Evolutionary conservation across 208 protist genomes (phyloP), one percentile per base, ranked within the genome.

Genomic region (Trypanosoma boissoni): DNA sequence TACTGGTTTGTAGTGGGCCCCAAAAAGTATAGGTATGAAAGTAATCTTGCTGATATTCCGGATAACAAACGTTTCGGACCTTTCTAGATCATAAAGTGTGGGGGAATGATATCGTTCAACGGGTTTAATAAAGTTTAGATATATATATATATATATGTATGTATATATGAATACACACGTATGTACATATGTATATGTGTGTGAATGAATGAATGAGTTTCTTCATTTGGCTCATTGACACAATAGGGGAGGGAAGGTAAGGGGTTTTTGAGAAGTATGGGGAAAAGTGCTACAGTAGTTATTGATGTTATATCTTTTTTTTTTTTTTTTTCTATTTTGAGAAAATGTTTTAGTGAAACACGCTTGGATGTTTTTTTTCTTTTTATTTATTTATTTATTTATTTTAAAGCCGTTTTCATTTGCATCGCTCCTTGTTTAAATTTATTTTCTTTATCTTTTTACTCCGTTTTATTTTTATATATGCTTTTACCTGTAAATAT

Each of bases 1-100:
- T 91, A 80, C 64, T 94, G 83, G 83, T 91, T 94, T 71, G 55
- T 89, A 23, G 88, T 92, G 12, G 88, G 82, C 7, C 82, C 86
- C 10, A 78, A 83, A 69, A 93, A 93, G 70, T 93, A 93, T 58
- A 75, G 67, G 42, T 91, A 80, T 58, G 74, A 77, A 44, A 89
- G 81, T 68, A 81, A 77, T 55, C 64, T 93, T 29, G 83, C 70
- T 31, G 72, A 91, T 58, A 71, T 90, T 21, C 86, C 82, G n/a
- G 86, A 78, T 41, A 90, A 84, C 74, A 86, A 68, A 32, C 82
- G 86, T 20, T 72, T 91, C 53, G 86, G 86, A 4, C 82, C 82
- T 0, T 88, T 93, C 53, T 92, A 83, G 53, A 5, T n/a, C n/a
- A n/a, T n/a, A n/a, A n/a, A n/a, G n/a, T n/a, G n/a, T n/a, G n/a